Conservation (phyloP, 2,329 filamentous ascomycete genomes). For the Didymella glomerata region DNA sequence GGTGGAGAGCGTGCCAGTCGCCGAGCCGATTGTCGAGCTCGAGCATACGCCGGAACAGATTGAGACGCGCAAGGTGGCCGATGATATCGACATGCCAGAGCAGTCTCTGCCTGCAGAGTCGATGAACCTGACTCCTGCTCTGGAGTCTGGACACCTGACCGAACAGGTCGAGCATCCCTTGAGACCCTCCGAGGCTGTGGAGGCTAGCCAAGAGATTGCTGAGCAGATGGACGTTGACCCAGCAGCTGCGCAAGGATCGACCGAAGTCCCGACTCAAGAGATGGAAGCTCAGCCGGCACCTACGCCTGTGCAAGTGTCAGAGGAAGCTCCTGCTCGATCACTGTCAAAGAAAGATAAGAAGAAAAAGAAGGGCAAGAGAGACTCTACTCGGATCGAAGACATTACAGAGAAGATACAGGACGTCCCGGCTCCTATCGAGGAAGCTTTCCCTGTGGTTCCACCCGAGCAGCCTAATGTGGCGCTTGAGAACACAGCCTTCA, state of each 20-base stretch:
- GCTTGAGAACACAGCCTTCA: not conserved
- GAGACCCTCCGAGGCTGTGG: not conserved
- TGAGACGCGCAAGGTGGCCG: not conserved
- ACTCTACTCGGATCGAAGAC: slow-evolving; percentile 19
- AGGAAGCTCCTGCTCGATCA: slow-evolving; percentile 25
- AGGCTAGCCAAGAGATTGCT: not conserved
- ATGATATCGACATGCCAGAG: slow-evolving; percentile 8
- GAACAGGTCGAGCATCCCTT: not conserved
- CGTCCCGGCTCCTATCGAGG: slow-evolving; percentile 10
- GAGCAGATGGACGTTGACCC: not conserved
- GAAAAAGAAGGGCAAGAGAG: slow-evolving; percentile 36
- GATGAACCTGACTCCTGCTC: not conserved
- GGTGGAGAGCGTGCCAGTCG: slow-evolving; percentile 2
- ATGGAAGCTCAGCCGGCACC: slow-evolving; percentile 2
- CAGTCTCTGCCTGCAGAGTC: slow-evolving; percentile 7
- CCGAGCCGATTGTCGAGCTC: not conserved
- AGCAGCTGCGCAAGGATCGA: not conserved
- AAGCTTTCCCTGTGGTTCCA: slow-evolving; percentile 1
- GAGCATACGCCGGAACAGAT: not conserved
- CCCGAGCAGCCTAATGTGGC: slow-evolving; percentile 8
- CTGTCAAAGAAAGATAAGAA: slow-evolving; percentile 41
- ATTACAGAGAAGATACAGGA: slow-evolving; percentile 3
- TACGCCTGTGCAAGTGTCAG: slow-evolving; percentile 5
- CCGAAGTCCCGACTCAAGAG: not conserved
- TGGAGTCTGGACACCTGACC: not conserved